Conservation (phyloP, 2,329 filamentous ascomycete species). For the Fusarium sp. region DNA sequence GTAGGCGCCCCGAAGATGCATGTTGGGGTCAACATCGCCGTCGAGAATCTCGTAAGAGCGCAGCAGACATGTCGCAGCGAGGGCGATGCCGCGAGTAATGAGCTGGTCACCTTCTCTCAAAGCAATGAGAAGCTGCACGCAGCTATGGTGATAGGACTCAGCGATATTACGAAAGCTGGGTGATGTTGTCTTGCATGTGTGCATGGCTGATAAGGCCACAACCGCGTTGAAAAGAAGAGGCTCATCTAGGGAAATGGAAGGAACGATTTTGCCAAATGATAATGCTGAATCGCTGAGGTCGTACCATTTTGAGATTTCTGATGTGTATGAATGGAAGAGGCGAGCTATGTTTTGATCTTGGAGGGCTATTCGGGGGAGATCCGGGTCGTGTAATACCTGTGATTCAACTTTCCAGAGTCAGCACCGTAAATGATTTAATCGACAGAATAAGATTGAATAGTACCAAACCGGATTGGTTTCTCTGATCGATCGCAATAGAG, state of each 20-base stretch:
- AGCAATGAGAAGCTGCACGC: conserved; percentile 54
- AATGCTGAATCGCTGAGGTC: conserved; percentile 57
- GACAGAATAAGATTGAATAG: no score
- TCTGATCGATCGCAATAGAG: conserved; percentile 52
- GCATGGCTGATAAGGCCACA: conserved; percentile 59
- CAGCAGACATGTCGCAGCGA: conserved; percentile 61
- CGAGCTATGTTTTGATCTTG: conserved; percentile 48
- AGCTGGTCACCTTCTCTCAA: conserved; percentile 50
- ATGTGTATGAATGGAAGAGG: conserved; percentile 57
- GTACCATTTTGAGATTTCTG: conserved; percentile 58
- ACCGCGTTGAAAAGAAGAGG: conserved; percentile 58
- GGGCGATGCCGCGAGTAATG: conserved; percentile 53
- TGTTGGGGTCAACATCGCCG: conserved; percentile 57
- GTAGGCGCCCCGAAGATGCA: conserved; percentile 60
- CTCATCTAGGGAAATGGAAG: conserved; percentile 53
- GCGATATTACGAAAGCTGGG: conserved; percentile 46
- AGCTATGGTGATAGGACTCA: conserved; percentile 56
- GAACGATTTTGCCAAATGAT: conserved; percentile 53
- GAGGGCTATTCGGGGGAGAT: conserved; percentile 48
- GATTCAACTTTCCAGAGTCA: conserved; percentile 14
- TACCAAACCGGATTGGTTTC: conserved; percentile 32
- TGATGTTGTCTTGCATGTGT: conserved; percentile 51
- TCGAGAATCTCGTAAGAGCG: conserved; percentile 62
- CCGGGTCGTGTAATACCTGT: conserved; percentile 15
- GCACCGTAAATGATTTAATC: background rate